phyloP scores from a whole-genome alignment of 768 basidiomycete genomes.

The Leccinellum rugosiceps region DNA sequence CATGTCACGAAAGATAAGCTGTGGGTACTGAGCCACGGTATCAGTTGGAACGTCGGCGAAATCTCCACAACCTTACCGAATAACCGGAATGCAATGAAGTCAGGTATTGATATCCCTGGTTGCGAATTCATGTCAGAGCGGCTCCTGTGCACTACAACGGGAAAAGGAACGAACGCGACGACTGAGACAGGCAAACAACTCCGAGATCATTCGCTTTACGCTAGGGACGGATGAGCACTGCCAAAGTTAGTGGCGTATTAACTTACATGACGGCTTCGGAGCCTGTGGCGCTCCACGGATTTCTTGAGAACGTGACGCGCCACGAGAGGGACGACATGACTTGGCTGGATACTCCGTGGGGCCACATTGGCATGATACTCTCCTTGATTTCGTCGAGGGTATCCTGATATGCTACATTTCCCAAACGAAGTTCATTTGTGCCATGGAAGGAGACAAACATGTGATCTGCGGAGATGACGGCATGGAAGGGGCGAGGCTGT shows the following conservation, averaged over 20 bases:
- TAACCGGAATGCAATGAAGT: constrained; percentile 58
- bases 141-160: constrained; percentile 1
- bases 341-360: constrained; percentile 51
- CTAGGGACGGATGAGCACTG: constrained; percentile 35
- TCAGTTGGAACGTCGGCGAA: constrained; percentile 8
- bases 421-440: constrained; percentile 56
- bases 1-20: constrained; percentile 62
- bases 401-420: constrained; percentile 45
- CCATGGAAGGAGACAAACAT: constrained; percentile 69
- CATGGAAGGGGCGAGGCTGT: constrained; percentile 24
- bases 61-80: constrained; percentile 38
- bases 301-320: constrained; percentile 59
- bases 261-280: constrained; percentile 50
- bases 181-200: constrained; percentile 59
- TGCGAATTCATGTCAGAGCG: constrained; percentile 4
- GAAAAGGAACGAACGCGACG: constrained; percentile 43
- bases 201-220: constrained; percentile 57
- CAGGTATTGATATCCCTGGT: constrained; percentile 70
- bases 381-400: constrained; percentile 59
- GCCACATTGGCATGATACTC: constrained; percentile 61
- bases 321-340: constrained; percentile 43
- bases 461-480: constrained; percentile 48
- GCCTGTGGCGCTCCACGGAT: constrained; percentile 67
- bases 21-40: constrained; percentile 44
- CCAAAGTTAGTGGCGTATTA: neutral